Evolutionary conservation across 441 rosid species (phyloP), one percentile per base, ranked within the genome.

Genomic region (Euphorbia celastroides): DNA sequence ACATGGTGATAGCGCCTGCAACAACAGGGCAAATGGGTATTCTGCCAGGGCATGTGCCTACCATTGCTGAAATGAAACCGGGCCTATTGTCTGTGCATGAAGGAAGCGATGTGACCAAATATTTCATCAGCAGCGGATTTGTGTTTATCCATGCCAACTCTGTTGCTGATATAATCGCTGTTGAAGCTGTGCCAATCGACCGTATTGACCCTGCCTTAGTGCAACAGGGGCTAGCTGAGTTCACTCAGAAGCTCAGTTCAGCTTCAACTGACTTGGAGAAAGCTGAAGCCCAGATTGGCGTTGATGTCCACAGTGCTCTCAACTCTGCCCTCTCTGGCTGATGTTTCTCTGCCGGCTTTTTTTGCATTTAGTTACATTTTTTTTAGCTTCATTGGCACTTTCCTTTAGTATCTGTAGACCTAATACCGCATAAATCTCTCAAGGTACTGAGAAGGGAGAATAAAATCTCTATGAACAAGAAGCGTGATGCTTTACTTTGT

Each of bases 1-100:
- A 92, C 81, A 89, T 94, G 99, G 91, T 94, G 67, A 88, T 94
- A 51, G 75, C 92, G 44, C 99, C 99, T 34, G 94, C 99, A 62
- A 82, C 96, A 67, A 89, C 88, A 3, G 96, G 96, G 64, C 97
- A 92, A 69, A 90, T 92, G 94, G 98, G 96, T 74, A 93, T 88
- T 60, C 78, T 89, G 74, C 97, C 96, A 0, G 96, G 94, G 60
- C 94, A 89, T 50, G 97, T 88, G 50, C 88, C 97, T 1, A 87
- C 94, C 62, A 89, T 94, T 57, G 87, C 94, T 17, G 99, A 92
- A 82, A 81, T 92, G 71, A 89, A 88, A 75, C 96, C 97, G 0
- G 96, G 96, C 50, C 59, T 92, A 70, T 66, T 89, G 73, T 86
- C 94, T 0, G 97, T 89, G 51, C 99, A 92, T 32, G 92, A 91